phyloP scores from a whole-genome alignment of 306 rosid genomes.

The Alnus glutinosa region DNA sequence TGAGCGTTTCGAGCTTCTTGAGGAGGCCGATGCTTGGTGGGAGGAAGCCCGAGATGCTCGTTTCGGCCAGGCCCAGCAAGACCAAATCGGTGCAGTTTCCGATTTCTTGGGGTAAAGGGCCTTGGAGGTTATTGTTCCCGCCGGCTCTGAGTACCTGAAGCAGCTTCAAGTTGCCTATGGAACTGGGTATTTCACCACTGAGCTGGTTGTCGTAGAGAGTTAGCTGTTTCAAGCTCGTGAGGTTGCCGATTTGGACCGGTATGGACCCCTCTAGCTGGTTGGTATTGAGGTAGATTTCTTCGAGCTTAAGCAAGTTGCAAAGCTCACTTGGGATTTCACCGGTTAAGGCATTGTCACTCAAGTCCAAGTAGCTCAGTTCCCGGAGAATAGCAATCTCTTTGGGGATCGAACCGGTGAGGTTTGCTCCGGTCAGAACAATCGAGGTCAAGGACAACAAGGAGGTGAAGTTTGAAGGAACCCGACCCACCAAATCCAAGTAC shows the following conservation, averaged over 20 bases:
- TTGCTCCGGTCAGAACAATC: constrained; percentile 66
- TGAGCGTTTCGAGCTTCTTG: constrained; percentile 68
- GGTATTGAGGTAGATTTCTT: constrained; percentile 65
- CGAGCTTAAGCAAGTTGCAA: constrained; percentile 46
- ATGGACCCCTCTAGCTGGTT: constrained; percentile 66
- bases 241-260: constrained; percentile 67
- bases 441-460: constrained; percentile 55
- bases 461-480: constrained; percentile 57
- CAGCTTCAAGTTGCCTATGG: constrained; percentile 56
- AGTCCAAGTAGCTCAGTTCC: constrained; percentile 51
- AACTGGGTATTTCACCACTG: constrained; percentile 58
- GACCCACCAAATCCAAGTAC: constrained; percentile 68
- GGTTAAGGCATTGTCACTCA: constrained; percentile 68
- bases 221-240: constrained; percentile 49
- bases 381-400: constrained; percentile 48
- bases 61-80: constrained; percentile 82
- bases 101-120: constrained; percentile 64
- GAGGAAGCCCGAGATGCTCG: constrained; percentile 71
- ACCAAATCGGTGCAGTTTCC: constrained; percentile 70
- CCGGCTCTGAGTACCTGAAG: constrained; percentile 77
- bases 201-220: constrained; percentile 69
- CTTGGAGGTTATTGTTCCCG: constrained; percentile 83
- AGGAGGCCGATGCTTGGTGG: constrained; percentile 64
- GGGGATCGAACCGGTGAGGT: constrained; percentile 86
- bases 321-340: constrained; percentile 76